Evolutionary conservation across 1,284 basidiomycete genomes (phyloP), one percentile per base, ranked within the genome.

Genomic region (Melanopsichium pennsylvanicum): DNA sequence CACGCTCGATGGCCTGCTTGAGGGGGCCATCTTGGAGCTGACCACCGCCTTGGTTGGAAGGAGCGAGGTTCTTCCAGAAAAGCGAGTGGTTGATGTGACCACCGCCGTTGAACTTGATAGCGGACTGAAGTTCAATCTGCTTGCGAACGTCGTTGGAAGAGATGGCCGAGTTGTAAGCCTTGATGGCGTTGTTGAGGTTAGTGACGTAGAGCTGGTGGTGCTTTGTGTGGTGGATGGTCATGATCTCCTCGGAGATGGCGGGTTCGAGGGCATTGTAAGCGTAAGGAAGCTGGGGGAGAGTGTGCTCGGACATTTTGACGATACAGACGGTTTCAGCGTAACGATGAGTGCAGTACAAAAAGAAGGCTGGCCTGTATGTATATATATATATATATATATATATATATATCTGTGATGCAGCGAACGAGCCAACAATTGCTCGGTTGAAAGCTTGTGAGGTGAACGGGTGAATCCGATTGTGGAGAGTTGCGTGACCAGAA

Each of bases 21-120:
- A 98, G 86, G 12, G 88, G 84, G 21, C 93, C 82, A 43, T 59
- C 83, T 72, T 83, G 80, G 44, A 93, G 84, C 87, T 87, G 46
- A 74, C 90, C 88, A 63, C 86, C 79, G 47, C 79, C 79, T 52
- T 72, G 48, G 39, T 44, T 73, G 48, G 63, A 31, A 19, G 78
- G 78, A n/a, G 78, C 78, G 13, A 81, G 87, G 84, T 96, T 97
- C 84, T 90, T 93, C 96, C 95, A 98, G 86, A 98, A 98, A 49
- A 98, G 87, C 36, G 93, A 89, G 82, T 93, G 92, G 83, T 93
- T 93, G 84, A 82, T 75, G 75, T 82, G 81, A 86, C 91, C 91
- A 82, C 91, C 91, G 41, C 91, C 91, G 84, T 93, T 93, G 84
- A 93, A 93, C 84, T 90, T 92, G 84, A 94, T 85, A 13, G 91